Percentiles rank a stretch among this genome's conserved stretches.
These are phyloP conservation scores for Magnusiomyces tetraspermus DNA, from an alignment of 1,139 yeast species.

Conservation along the genomic window DNA sequence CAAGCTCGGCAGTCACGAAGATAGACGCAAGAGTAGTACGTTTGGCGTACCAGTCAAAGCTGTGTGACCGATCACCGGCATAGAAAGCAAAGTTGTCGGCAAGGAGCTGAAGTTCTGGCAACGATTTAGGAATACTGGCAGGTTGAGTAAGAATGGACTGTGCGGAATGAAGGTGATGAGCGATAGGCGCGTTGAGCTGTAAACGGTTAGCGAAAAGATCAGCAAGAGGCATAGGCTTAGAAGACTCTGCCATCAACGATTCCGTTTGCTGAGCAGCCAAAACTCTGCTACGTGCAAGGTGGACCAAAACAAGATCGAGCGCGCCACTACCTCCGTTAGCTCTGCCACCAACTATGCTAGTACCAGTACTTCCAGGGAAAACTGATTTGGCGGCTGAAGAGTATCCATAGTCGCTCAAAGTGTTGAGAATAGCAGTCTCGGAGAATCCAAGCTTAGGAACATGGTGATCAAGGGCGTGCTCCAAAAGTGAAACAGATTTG, in stretches of 20 bases:
- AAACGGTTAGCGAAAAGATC: conserved; percentile 54
- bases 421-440: conserved; percentile 48
- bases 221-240: conserved; percentile 25
- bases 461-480: conserved; percentile 12
- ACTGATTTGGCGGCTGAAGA: conserved; percentile 60
- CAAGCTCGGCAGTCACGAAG: conserved; percentile 63
- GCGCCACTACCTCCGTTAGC: conserved; percentile 30
- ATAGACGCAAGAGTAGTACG: conserved; percentile 60
- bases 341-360: too few species aligned
- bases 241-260: conserved; percentile 16
- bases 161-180: conserved; percentile 34
- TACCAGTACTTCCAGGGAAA: conserved; percentile 48
- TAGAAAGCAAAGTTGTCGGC: conserved; percentile 76
- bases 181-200: conserved; percentile 48
- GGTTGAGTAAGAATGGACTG: conserved; percentile 50
- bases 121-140: conserved; percentile 39
- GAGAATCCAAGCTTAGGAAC: conserved; percentile 69
- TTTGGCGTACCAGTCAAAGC: conserved; percentile 90
- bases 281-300: conserved; percentile 43
- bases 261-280: neutral
- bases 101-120: conserved; percentile 61
- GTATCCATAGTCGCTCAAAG: conserved; percentile 52
- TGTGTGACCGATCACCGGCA: conserved; percentile 75
- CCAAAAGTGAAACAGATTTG: conserved; percentile 10
- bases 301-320: conserved; percentile 56